A percentile compares a stretch with the other conserved stretches of the same genome.
These are phyloP conservation scores for Eimeria necatrix DNA, from an alignment of 169 alveolate genomes.

Conservation along the genomic window DNA sequence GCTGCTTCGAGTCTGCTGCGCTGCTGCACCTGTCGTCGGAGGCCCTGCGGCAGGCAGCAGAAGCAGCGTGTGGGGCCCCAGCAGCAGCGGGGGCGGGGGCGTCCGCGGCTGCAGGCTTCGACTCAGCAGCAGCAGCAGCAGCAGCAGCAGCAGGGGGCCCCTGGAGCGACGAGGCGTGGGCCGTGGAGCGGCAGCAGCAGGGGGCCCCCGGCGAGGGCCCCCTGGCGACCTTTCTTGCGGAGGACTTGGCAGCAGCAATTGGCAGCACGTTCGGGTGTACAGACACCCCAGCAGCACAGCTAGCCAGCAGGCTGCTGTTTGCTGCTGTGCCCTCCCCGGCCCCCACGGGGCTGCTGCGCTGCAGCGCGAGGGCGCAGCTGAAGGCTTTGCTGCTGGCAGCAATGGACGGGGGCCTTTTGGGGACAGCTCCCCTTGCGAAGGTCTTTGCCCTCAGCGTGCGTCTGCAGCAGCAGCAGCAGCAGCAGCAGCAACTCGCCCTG, in stretches of 20 bases:
- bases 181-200: not conserved
- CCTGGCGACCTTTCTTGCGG: not conserved
- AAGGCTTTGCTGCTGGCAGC: not conserved
- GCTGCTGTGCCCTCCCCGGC: not conserved
- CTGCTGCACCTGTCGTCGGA: slow-evolving; percentile 29
- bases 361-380: not conserved
- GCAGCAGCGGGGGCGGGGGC: not conserved
- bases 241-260: not conserved
- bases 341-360: not conserved
- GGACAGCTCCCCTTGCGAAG: not conserved
- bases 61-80: not conserved
- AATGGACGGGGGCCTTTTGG: not conserved
- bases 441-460: not conserved
- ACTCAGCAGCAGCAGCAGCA: not conserved
- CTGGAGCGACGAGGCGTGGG: slow-evolving; percentile 18
- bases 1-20: not conserved
- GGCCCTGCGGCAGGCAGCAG: slow-evolving; percentile 3
- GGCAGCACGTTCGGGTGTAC: slow-evolving; percentile 26
- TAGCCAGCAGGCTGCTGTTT: not conserved
- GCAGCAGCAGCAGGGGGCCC: not conserved
- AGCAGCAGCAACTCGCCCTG: too few relatives aligned
- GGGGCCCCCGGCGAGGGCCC: not conserved
- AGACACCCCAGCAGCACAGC: not conserved
- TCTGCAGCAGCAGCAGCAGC: not conserved
- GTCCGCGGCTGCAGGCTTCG: not conserved